Evolutionary conservation across 2,329 filamentous ascomycete species (phyloP), one percentile per base, ranked within the genome.

Genomic region (Venturia oleaginea): DNA sequence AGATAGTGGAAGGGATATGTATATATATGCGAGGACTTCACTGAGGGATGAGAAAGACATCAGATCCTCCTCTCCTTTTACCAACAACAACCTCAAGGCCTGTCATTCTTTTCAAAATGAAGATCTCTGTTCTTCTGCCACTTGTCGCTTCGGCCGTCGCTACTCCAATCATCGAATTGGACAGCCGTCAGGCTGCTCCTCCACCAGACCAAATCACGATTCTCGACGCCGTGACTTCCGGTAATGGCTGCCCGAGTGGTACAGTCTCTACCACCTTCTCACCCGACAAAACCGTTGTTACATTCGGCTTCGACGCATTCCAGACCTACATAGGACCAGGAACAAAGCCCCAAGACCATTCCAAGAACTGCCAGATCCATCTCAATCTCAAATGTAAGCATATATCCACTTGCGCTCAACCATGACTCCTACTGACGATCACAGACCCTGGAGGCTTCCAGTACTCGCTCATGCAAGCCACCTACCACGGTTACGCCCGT

Each of bases 301-400:
- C 57, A 19, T 65, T 65, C 42, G 63, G 59, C 11, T 63, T 65
- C 30, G 63, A 65, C 24, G 22, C 4, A 17, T 63, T 65, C n/a
- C 22, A 48, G 17, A 43, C 63, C 5, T 30, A 30, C 24, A 62
- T 65, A 27, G 63, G 63, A 6, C 63, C 63, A n/a, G 73, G 73
- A 63, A 72, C 80, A 17, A 43, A 74, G 10, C 69, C 79, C 46
- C 76, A 74, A 48, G 74, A 81, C 64, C 74, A 75, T 68, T 78
- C 80, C 70, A 80, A 80, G 75, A 83, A 82, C 73, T 83, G 81
- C 75, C 79, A 82, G 71, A 72, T 83, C 66, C 82, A 82, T 72
- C 71, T 83, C 67, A 77, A 80, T 71, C 74, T 83, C 65, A 71
- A 76, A 64, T 82, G 82, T 69, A 80, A 19, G 75, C 74, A 63